A percentile compares a stretch with the other conserved stretches of the same genome.
phyloP scores from a whole-genome alignment of 805 yeast species.

The Candida oleophila region DNA sequence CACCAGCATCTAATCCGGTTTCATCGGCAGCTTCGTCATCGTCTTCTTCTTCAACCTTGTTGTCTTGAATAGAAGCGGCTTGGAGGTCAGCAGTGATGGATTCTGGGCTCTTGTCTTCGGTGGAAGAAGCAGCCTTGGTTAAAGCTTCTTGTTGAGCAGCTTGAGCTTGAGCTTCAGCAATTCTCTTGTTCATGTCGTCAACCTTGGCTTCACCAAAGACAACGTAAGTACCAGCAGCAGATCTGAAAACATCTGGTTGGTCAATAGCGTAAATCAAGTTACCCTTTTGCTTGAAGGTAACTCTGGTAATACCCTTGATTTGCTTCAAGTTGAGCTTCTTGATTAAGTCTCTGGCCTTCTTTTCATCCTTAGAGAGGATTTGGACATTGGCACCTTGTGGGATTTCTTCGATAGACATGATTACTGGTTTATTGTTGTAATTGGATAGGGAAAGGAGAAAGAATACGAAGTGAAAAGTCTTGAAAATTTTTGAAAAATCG shows the following conservation, averaged over 20 bases:
- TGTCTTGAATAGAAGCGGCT: conserved; percentile 55
- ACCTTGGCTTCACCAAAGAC: conserved; percentile 98
- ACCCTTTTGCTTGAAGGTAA: conserved; percentile 91
- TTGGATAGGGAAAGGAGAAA: not conserved
- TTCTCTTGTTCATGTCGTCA: conserved; percentile 87
- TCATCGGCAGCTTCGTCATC: conserved; percentile 81
- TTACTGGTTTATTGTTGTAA: not conserved
- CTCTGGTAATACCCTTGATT: conserved; percentile 91
- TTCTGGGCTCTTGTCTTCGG: conserved; percentile 63
- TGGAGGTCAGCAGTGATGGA: conserved; percentile 81
- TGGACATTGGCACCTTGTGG: conserved; percentile 83
- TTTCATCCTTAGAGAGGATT: conserved; percentile 85
- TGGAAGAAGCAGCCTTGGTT: conserved; percentile 39
- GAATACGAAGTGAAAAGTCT: not conserved
- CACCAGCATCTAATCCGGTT: conserved; percentile 77
- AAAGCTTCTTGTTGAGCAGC: conserved; percentile 54
- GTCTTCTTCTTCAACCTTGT: conserved; percentile 48
- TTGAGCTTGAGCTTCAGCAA: conserved; percentile 80
- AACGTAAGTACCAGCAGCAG: conserved; percentile 90
- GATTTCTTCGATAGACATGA: conserved; percentile 54
- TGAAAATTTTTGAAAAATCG: conserved; percentile 1
- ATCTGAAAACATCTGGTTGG: conserved; percentile 91
- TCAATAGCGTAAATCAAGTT: conserved; percentile 90
- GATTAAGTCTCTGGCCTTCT: conserved; percentile 91
- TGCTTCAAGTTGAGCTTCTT: conserved; percentile 85